Percentiles rank a stretch among this genome's conserved stretches.
phyloP scores from a whole-genome alignment of 352 stramenopile genomes.

The Phytophthora sp. region DNA sequence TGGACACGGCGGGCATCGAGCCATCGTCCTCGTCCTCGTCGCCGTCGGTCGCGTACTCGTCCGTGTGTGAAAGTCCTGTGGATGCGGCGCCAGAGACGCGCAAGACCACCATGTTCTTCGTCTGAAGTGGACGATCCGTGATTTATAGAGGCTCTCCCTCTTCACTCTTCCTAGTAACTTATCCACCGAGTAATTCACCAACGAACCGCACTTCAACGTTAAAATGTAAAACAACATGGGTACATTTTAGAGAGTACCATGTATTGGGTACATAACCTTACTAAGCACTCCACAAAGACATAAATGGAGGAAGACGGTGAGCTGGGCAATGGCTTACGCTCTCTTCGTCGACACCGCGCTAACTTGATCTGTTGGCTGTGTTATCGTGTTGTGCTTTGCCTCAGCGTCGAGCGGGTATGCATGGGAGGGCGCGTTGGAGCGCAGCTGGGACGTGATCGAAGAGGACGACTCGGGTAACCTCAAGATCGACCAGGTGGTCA shows the following conservation, averaged over 20 bases:
- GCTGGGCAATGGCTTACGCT: not conserved
- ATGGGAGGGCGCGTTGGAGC: constrained; percentile 86
- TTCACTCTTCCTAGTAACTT: constrained; percentile 23
- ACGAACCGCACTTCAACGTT: not conserved
- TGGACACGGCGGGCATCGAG: constrained; percentile 41
- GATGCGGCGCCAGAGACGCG: constrained; percentile 29
- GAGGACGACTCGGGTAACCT: constrained; percentile 85
- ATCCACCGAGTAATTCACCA: constrained; percentile 19
- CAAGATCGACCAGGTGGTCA: constrained; percentile 70
- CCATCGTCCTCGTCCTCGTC: constrained; percentile 52
- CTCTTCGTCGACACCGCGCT: not conserved
- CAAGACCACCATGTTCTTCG: constrained; percentile 66
- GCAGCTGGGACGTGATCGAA: constrained; percentile 87
- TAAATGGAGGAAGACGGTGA: constrained; percentile 43
- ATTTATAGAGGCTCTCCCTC: constrained; percentile 11
- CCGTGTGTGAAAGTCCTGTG: constrained; percentile 62
- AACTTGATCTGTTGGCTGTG: constrained; percentile 4
- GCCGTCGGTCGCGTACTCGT: constrained; percentile 68
- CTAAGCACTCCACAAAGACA: not conserved
- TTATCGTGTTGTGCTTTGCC: not conserved
- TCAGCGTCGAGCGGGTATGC: constrained; percentile 68
- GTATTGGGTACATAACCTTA: not conserved
- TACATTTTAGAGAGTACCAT: constrained; percentile 11
- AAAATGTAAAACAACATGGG: constrained; percentile 1
- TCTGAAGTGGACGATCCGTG: constrained; percentile 32